phyloP scores from a whole-genome alignment of 2,329 filamentous ascomycete species.

The Penicillium sclerotiorum region DNA sequence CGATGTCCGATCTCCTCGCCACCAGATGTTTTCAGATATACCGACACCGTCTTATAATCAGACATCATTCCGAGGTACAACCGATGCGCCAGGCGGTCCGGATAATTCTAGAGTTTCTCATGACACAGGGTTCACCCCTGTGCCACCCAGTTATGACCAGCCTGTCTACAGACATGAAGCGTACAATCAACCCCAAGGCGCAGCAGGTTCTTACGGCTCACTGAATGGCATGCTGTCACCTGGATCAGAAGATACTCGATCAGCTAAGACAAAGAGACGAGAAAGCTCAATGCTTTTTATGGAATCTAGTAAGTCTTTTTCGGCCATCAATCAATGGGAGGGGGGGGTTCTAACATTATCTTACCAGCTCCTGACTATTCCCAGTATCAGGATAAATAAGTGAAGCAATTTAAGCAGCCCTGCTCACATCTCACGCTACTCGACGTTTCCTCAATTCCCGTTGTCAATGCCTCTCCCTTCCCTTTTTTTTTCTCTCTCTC shows the following conservation, averaged over 20 bases:
- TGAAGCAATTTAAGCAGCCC: background rate
- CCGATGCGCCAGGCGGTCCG: slow-evolving; percentile 28
- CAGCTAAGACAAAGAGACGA: slow-evolving; percentile 48
- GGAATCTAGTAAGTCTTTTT: slow-evolving; percentile 28
- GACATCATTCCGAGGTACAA: slow-evolving; percentile 49
- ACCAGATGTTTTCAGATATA: slow-evolving; percentile 68
- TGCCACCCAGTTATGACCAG: slow-evolving; percentile 54
- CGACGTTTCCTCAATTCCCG: background rate
- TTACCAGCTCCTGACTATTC: slow-evolving; percentile 6
- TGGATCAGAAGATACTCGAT: slow-evolving; percentile 36
- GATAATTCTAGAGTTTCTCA: slow-evolving; percentile 35
- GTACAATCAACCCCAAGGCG: slow-evolving; percentile 26
- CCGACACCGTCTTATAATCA: slow-evolving; percentile 66
- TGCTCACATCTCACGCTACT: background rate
- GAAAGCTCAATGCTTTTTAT: slow-evolving; percentile 54
- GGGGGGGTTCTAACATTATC: too few relatives aligned
- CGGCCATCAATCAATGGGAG: background rate
- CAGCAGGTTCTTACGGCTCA: slow-evolving; percentile 27
- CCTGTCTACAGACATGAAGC: slow-evolving; percentile 31
- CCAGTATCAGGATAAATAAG: slow-evolving; percentile 19
- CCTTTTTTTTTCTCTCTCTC: slow-evolving; percentile 3
- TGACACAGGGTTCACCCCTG: slow-evolving; percentile 55
- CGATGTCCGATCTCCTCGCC: slow-evolving; percentile 64
- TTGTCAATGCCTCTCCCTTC: background rate
- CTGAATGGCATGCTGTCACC: slow-evolving; percentile 46